Evolutionary conservation across 2,329 filamentous ascomycete species (phyloP), one percentile per base, ranked within the genome.

Genomic region (Raffaelea ambrosiae): DNA sequence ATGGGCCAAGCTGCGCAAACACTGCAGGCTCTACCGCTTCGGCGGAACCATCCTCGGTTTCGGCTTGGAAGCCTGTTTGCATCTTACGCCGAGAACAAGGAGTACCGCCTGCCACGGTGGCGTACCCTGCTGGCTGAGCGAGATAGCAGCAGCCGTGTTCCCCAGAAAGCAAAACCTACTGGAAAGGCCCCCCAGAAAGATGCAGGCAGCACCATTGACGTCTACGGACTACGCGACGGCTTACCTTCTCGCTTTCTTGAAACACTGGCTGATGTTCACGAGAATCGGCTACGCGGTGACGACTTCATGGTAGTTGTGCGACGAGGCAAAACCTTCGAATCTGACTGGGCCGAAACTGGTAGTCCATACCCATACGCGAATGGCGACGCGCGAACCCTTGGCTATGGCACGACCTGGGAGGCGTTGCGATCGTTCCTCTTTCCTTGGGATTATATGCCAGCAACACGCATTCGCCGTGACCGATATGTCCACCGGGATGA

Each of bases 221-320:
- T 77, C 52, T 77, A 70, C 66, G 68, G 67, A 7, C 79, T 87
- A 2, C 83, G 86, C 60, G 86, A 86, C 62, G 51, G 53, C 35
- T 38, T 23, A 22, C 45, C 51, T 19, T 41, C 41, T 10, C 45
- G 47, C 23, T 79, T 74, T 5, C 33, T 54, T 39, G 43, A 49
- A 36, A 43, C 47, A 18, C 53, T 56, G 16, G 51, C 46, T 21
- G 54, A 56, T 19, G 54, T 56, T 33, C 51, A 54, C 46, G 21
- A 31, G 29, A 42, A 40, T 19, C 51, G 51, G 3, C 35, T 54
- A 35, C 46, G 48, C 18, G 45, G 46, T 33, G 50, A 53, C 8
- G 53, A 54, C 31, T 52, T 56, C 26, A 52, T 56, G 49, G 51
- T 56, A 10, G 42, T 53, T 9, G 54, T 47, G 40, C 51, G 51